phyloP scores from a whole-genome alignment of 768 basidiomycete genomes.

The Termitomyces sp. region DNA sequence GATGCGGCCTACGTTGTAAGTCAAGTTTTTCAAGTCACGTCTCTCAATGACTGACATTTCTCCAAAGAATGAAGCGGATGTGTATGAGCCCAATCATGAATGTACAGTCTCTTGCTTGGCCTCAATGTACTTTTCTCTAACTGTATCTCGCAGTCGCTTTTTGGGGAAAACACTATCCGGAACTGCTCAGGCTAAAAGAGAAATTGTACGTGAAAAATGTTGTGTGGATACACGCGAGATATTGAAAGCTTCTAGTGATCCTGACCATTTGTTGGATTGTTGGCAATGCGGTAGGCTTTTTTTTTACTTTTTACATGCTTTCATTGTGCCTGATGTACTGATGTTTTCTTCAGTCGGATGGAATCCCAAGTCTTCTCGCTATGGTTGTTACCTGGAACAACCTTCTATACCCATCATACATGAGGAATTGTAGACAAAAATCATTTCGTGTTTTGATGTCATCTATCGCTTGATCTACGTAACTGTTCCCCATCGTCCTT shows the following conservation, averaged over 20 bases:
- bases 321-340: not conserved
- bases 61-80: conserved; percentile 43
- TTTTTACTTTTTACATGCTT: not conserved
- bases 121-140: not conserved
- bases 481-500: not conserved
- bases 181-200: conserved; percentile 37
- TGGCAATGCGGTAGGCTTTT: conserved; percentile 43
- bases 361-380: conserved; percentile 27
- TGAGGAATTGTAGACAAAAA: not conserved
- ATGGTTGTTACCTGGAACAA: conserved; percentile 28
- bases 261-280: conserved; percentile 42
- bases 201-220: conserved; percentile 36
- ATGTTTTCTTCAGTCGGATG: conserved; percentile 27
- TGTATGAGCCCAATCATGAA: conserved; percentile 42
- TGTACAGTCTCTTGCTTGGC: conserved; percentile 18
- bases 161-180: conserved; percentile 40
- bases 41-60: not conserved
- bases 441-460: not conserved
- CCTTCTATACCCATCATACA: not conserved
- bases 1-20: conserved; percentile 43
- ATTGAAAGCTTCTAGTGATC: conserved; percentile 32
- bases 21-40: conserved; percentile 1
- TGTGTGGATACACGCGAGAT: not conserved
- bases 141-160: conserved; percentile 28
- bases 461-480: too few species aligned